Percentiles rank a stretch among this genome's conserved stretches.
Evolutionary conservation across 208 protist species (phyloP).

Genomic region (Acanthamoeba divionensis): DNA sequence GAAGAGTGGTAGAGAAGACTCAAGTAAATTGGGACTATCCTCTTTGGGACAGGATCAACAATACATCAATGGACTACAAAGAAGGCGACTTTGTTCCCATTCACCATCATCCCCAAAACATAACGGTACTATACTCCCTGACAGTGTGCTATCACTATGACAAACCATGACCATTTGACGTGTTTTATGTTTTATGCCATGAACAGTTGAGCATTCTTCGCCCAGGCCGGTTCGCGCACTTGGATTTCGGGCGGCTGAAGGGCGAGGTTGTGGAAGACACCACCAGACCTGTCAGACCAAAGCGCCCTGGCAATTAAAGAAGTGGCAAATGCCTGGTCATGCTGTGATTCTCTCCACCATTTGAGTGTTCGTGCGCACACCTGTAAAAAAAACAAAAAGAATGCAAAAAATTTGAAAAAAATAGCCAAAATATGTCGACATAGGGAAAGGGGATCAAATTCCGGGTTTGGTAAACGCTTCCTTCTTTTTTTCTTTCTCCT

Average conservation of each 20-base stretch:
- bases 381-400: background rate
- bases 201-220: too few species aligned
- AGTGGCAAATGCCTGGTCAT: background rate
- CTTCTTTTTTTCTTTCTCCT: constrained; percentile 17
- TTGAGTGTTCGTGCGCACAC: background rate
- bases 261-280: constrained; percentile 7
- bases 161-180: background rate
- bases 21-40: constrained; percentile 10
- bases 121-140: too few species aligned
- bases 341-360: background rate
- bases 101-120: background rate
- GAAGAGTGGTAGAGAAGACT: background rate
- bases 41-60: background rate
- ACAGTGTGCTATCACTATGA: background rate
- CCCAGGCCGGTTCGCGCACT: background rate
- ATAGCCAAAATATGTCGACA: background rate
- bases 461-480: background rate
- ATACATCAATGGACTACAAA: constrained; percentile 1
- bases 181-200: too few species aligned
- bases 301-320: background rate
- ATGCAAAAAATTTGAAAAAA: background rate
- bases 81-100: background rate
- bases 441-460: background rate
- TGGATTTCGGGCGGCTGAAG: background rate
- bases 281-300: background rate